These are phyloP conservation scores for Pezicula carpinea DNA, from an alignment of 2,329 filamentous ascomycete species.

Conservation along the genomic window DNA sequence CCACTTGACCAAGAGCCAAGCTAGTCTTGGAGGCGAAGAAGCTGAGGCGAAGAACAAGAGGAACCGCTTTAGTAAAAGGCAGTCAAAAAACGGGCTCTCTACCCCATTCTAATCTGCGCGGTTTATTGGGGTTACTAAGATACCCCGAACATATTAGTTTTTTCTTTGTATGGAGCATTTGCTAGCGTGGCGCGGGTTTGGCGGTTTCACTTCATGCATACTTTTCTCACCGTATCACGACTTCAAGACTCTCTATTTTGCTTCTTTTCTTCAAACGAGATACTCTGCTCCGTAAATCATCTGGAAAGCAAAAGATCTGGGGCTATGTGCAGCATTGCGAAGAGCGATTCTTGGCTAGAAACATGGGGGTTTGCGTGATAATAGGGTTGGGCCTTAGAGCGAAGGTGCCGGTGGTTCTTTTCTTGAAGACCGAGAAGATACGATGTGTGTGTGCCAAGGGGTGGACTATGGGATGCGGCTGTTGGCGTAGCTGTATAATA, in stretches of 20 bases:
- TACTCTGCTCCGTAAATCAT: slow-evolving; percentile 4
- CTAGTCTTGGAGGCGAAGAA: slow-evolving; percentile 41
- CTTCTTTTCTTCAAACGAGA: neutral
- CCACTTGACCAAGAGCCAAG: slow-evolving; percentile 56
- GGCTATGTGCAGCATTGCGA: slow-evolving; percentile 7
- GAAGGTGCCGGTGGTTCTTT: too few species aligned
- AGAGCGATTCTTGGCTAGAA: slow-evolving; percentile 10
- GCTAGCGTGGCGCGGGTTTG: slow-evolving; percentile 31
- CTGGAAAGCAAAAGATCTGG: slow-evolving; percentile 1
- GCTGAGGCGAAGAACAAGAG: slow-evolving; percentile 41
- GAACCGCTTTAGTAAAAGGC: slow-evolving; percentile 81
- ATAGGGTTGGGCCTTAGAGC: neutral
- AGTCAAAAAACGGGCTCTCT: slow-evolving; percentile 90
- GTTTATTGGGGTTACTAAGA: slow-evolving; percentile 1
- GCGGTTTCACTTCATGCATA: slow-evolving; percentile 20
- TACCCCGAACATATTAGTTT: slow-evolving; percentile 12
- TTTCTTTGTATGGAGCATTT: slow-evolving; percentile 30
- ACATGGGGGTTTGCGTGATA: slow-evolving; percentile 6
- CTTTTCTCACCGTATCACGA: slow-evolving; percentile 16
- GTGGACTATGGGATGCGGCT: too few species aligned
- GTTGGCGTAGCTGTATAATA: too few species aligned
- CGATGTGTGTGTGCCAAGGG: neutral
- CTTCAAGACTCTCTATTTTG: slow-evolving; percentile 12
- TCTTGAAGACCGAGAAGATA: neutral
- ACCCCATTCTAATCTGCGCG: slow-evolving; percentile 65